Evolutionary conservation across 108 stramenopile species (phyloP).

Genomic region (Bacterosira constricta): DNA sequence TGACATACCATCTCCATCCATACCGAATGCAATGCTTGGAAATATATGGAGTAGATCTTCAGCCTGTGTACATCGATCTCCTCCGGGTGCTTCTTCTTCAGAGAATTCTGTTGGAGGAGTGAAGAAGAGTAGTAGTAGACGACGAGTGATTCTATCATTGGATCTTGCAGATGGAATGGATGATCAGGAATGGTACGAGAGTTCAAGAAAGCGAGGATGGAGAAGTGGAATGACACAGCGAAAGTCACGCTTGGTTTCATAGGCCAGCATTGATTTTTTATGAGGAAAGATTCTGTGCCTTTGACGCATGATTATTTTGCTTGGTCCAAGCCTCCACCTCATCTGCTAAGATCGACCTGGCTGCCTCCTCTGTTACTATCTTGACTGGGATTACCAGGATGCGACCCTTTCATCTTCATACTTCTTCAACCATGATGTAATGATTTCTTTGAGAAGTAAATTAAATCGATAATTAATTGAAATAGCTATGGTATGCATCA

Average conservation of each 20-base stretch:
- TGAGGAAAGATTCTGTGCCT: too few relatives aligned
- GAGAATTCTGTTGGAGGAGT: slow-evolving; percentile 3
- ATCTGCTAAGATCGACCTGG: too few relatives aligned
- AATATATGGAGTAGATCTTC: slow-evolving; percentile 50
- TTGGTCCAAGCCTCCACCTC: too few relatives aligned
- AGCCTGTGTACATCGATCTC: slow-evolving; percentile 72
- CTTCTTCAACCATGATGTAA: too few relatives aligned
- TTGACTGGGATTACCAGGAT: too few relatives aligned
- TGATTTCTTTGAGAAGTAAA: too few relatives aligned
- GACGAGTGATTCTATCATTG: slow-evolving; percentile 63
- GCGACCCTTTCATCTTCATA: too few relatives aligned
- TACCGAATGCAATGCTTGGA: neutral
- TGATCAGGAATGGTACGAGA: slow-evolving; percentile 68
- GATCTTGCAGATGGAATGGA: slow-evolving; percentile 66
- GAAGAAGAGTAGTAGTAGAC: slow-evolving; percentile 4
- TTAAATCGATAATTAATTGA: too few relatives aligned
- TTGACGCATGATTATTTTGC: too few relatives aligned
- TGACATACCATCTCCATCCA: neutral
- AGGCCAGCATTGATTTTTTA: neutral
- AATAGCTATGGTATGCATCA: too few relatives aligned
- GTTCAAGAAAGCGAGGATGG: slow-evolving; percentile 46
- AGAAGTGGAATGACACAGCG: slow-evolving; percentile 63
- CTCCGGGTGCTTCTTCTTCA: too few relatives aligned
- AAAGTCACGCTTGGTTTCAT: slow-evolving; percentile 48
- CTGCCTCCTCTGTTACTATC: too few relatives aligned